Base-by-base conservation (phyloP, 768 basidiomycete genomes). In the Suillus bovinus region DNA sequence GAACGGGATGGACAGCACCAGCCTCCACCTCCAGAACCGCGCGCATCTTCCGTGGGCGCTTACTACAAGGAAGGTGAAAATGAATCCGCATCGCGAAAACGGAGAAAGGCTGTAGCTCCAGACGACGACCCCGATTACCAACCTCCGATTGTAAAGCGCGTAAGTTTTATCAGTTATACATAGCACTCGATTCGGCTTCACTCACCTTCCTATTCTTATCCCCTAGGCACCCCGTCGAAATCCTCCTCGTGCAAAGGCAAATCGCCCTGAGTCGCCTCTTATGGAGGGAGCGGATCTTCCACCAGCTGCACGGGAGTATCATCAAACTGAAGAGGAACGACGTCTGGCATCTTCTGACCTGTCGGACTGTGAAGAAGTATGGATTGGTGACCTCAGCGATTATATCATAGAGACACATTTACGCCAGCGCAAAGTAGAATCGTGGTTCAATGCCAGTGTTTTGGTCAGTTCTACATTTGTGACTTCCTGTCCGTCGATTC, bases 361-460 rank as follows among this genome's bases (percentile, higher is more conserved):
- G 64, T 91, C 92, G 33, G 92, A 93, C 63, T 91, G 87, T 65
- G 82, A 84, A 66, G 91, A 93, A 63, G 70, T 94, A 17, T 94
- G 93, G 93, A 76, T 79, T 49, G 81, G 78, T 29, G 91, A 90
- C 69, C 80, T 93, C 17, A 79, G 81, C 58, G 84, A 85, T 61
- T 94, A 93, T 68, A 80, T 85, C 58, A 70, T 87, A 34, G 87
- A 91, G 68, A 90, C 89, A 7, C 85, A 88, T 69, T 86, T 86
- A 70, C 85, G 91, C 56, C 85, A 86, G 73, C 85, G 83, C 57
- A 87, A 90, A 65, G 83, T 93, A 6, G 87, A 87, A 63, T 82
- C 85, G 54, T 90, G 85, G 80, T 93, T 92, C 67, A 86, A 90
- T 70, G 80, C 82, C 31, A 87, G 82, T 70, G 76, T 86, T 61